Base-by-base conservation (phyloP, 1,284 basidiomycete species). In the Sporisorium exsertum region DNA sequence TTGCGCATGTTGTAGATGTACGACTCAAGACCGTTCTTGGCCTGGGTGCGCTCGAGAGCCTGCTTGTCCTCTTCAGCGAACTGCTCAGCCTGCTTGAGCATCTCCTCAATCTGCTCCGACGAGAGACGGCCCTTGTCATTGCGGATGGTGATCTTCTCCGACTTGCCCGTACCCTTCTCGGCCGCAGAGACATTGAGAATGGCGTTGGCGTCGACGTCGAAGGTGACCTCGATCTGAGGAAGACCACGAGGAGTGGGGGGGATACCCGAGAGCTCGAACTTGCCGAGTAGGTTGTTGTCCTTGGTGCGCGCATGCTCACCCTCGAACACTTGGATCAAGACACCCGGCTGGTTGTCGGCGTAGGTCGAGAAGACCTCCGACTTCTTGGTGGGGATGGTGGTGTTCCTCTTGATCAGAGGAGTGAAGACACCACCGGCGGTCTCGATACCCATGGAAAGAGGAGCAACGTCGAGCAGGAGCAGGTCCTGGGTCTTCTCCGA, bases 401-500 rank as follows among this genome's bases (percentile, higher is more conserved):
- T 98, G 90, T 99, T 99, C 78, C 95, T 92, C 89, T 94, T 95
- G 90, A 98, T 97, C 83, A 99, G 91, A 43, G 94, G 91, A 51
- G 94, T 97, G 92, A 97, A 95, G 87, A 97, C 95, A 92, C 96
- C 96, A 88, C 97, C 96, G 82, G 95, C 94, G 64, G 95, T 98
- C 89, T 98, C 97, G 86, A 99, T 97, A 84, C 87, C 96, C 86
- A 94, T 92, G 71, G 97, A 97, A 58, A 99, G 89, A 76, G 96
- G 96, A 73, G 95, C 90, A 68, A 99, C 97, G n/a, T n/a, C n/a
- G n/a, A n/a, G n/a, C n/a, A n/a, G n/a, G n/a, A n/a, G n/a, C n/a
- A n/a, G n/a, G n/a, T 97, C 95, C 87, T 95, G 94, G 51, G 94
- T 97, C 90, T 95, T 97, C 90, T 98, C 95, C 1, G 95, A 97